These are phyloP conservation scores for Thielaviopsis populi DNA, from an alignment of 2,329 filamentous ascomycete species.

Conservation along the genomic window DNA sequence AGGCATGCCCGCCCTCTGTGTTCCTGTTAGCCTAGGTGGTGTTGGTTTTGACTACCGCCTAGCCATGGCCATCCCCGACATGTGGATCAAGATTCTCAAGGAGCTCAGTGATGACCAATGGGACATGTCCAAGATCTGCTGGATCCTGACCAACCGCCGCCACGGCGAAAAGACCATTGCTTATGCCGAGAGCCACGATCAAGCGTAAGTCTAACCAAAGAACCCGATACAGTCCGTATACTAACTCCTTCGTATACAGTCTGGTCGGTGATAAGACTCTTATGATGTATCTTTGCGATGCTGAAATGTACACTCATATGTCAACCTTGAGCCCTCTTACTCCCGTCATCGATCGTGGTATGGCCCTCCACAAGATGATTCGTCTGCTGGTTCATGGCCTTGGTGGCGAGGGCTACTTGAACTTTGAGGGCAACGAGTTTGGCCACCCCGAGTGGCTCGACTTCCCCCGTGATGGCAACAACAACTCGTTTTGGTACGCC, in stretches of 20 bases:
- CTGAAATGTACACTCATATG: constrained; percentile 97
- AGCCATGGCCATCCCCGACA: constrained; percentile 93
- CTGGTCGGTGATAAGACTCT: constrained; percentile 93
- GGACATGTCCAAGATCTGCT: constrained; percentile 74
- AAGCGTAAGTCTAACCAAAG: constrained; percentile 53
- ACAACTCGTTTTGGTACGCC: constrained; percentile 89
- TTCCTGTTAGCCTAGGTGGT: constrained; percentile 72
- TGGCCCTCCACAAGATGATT: constrained; percentile 95
- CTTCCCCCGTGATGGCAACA: constrained; percentile 85
- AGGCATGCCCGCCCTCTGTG: constrained; percentile 92
- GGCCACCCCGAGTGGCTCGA: constrained; percentile 98
- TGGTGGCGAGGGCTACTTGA: constrained; percentile 92
- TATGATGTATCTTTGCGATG: constrained; percentile 97
- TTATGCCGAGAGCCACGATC: constrained; percentile 93
- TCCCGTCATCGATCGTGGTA: constrained; percentile 73
- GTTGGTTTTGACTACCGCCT: constrained; percentile 95
- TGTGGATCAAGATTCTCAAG: constrained; percentile 98
- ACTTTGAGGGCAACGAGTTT: constrained; percentile 98
- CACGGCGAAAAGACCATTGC: constrained; percentile 98
- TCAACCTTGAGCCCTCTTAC: constrained; percentile 72
- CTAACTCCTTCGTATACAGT: constrained; percentile 29
- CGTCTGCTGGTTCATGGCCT: constrained; percentile 80
- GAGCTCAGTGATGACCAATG: constrained; percentile 82
- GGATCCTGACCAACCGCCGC: constrained; percentile 79
- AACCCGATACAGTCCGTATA: constrained; percentile 18